Evolutionary conservation across 257 asterid genomes (phyloP).

Genomic region (Rhazya stricta): DNA sequence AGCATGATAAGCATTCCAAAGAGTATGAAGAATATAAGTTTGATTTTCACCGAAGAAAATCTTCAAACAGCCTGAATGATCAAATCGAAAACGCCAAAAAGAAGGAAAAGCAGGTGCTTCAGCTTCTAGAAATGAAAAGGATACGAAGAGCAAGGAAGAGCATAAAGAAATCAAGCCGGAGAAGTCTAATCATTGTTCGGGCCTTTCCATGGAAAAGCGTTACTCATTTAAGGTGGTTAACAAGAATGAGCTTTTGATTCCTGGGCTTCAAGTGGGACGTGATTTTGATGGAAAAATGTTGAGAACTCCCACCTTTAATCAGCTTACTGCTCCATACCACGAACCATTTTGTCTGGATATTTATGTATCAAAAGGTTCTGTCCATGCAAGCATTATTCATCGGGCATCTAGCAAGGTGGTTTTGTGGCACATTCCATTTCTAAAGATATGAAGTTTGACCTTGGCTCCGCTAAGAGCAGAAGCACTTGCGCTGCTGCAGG

Average conservation of each 20-base stretch:
- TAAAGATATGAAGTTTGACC: constrained; percentile 77
- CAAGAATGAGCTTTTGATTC: constrained; percentile 14
- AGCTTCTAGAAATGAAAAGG: constrained; percentile 21
- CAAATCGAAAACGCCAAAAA: constrained; percentile 24
- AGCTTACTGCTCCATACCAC: constrained; percentile 73
- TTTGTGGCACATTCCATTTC: constrained; percentile 73
- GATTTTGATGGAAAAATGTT: constrained; percentile 29
- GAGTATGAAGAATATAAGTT: constrained; percentile 69
- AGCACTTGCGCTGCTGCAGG: constrained; percentile 60
- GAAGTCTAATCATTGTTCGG: constrained; percentile 3
- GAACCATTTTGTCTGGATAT: constrained; percentile 84
- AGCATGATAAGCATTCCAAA: constrained; percentile 71
- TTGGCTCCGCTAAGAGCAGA: constrained; percentile 66
- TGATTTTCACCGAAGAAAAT: constrained; percentile 63
- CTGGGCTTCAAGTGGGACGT: constrained; percentile 28
- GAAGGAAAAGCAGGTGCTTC: constrained; percentile 21
- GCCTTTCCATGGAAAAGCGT: not conserved
- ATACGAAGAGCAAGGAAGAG: constrained; percentile 24
- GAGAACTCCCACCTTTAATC: constrained; percentile 68
- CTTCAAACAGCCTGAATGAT: constrained; percentile 31
- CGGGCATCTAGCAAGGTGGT: constrained; percentile 89
- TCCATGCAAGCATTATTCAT: constrained; percentile 74
- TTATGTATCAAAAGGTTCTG: constrained; percentile 59
- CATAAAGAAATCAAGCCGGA: constrained; percentile 27
- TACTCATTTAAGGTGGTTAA: constrained; percentile 2